Conservation (phyloP, 192 early-diverging fungal genomes). For the Coemansia sp. region DNA sequence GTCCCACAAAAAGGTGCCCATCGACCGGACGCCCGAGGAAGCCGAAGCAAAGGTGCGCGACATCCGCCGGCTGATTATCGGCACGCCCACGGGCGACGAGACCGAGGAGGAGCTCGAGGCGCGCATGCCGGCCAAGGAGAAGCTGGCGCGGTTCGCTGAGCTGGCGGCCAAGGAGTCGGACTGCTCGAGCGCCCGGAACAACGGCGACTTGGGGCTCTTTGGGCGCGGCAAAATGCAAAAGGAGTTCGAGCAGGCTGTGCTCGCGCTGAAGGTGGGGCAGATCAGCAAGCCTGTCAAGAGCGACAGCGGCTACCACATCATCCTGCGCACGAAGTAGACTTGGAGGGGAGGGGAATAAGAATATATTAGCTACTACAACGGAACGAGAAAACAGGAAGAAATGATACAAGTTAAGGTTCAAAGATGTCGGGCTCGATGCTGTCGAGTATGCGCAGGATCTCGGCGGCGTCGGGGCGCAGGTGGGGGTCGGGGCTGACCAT, state of each 20-base stretch:
- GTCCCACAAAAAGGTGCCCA: slow-evolving; percentile 88
- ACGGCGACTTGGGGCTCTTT: slow-evolving; percentile 90
- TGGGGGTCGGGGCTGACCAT: slow-evolving; percentile 44
- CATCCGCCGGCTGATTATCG: slow-evolving; percentile 64
- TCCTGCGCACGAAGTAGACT: slow-evolving; percentile 79
- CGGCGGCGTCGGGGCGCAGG: slow-evolving; percentile 40
- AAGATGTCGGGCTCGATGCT: slow-evolving; percentile 48
- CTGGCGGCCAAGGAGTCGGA: slow-evolving; percentile 82
- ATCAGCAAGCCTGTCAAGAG: slow-evolving; percentile 79
- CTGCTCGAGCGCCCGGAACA: slow-evolving; percentile 86
- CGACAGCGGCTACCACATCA: slow-evolving; percentile 93
- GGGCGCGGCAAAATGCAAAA: slow-evolving; percentile 88
- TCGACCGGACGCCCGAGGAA: slow-evolving; percentile 90
- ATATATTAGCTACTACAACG: not conserved
- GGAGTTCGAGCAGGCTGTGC: slow-evolving; percentile 87
- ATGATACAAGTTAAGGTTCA: slow-evolving; percentile 20
- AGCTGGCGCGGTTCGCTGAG: slow-evolving; percentile 61
- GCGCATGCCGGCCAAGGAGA: slow-evolving; percentile 24
- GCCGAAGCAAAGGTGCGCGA: slow-evolving; percentile 69
- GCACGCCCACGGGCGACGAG: not conserved
- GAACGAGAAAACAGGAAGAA: not conserved
- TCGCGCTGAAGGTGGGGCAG: slow-evolving; percentile 81
- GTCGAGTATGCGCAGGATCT: slow-evolving; percentile 37
- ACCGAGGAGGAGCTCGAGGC: slow-evolving; percentile 6
- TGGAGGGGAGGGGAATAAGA: not conserved